phyloP scores from a whole-genome alignment of 2,329 filamentous ascomycete species.

The Botrytis galanthina region DNA sequence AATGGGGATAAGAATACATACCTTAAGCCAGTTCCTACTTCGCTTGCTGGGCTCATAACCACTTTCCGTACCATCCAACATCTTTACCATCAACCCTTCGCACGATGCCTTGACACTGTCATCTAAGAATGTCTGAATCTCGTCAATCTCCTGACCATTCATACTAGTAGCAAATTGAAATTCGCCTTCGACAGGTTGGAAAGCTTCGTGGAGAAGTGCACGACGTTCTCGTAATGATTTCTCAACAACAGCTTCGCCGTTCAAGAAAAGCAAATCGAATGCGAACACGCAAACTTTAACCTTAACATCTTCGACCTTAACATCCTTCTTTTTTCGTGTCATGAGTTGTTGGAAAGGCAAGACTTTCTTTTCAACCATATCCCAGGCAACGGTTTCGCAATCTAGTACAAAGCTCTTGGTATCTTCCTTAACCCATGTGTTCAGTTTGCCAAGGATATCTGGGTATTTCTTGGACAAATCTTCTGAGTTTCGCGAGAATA shows the following conservation, averaged over 20 bases:
- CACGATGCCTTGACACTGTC: conserved; percentile 95
- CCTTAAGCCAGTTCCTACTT: conserved; percentile 97
- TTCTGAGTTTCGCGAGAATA: conserved; percentile 97
- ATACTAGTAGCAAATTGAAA: conserved; percentile 87
- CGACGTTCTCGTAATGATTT: conserved; percentile 83
- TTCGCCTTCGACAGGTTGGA: conserved; percentile 79
- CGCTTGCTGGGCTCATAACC: conserved; percentile 95
- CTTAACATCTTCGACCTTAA: conserved; percentile 91
- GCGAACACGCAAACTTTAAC: conserved; percentile 97
- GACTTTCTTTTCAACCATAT: conserved; percentile 90
- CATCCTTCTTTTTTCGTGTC: conserved; percentile 96
- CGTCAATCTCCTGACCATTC: conserved; percentile 84
- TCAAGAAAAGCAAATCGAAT: conserved; percentile 90
- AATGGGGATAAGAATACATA: conserved; percentile 40
- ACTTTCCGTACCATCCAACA: conserved; percentile 90
- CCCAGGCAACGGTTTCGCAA: conserved; percentile 97
- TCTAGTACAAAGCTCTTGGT: conserved; percentile 97
- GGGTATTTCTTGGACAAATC: conserved; percentile 97
- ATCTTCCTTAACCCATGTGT: conserved; percentile 83
- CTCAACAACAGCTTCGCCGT: conserved; percentile 85
- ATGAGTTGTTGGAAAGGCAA: conserved; percentile 96
- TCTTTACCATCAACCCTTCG: conserved; percentile 98
- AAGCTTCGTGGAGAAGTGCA: conserved; percentile 69
- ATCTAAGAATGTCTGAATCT: conserved; percentile 89
- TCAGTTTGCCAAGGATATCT: conserved; percentile 84